Base-by-base conservation (phyloP, 1,139 yeast species). In the Protomyces macrosporus region DNA sequence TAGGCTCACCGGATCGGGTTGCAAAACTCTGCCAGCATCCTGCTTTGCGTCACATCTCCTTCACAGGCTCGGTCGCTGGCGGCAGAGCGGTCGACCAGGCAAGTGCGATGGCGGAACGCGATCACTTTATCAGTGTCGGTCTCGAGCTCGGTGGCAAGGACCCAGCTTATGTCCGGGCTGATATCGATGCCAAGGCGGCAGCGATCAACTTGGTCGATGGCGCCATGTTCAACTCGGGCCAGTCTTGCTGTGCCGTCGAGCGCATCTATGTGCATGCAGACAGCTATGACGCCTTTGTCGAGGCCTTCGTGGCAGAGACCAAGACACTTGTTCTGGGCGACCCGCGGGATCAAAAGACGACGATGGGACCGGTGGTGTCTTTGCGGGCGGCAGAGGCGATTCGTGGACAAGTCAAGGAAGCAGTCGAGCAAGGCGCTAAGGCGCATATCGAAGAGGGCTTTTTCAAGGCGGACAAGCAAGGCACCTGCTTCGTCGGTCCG, bases 101-200 rank as follows among this genome's bases (percentile, higher is more conserved):
- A 69, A 88, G 90, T 66, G 86, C 60, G 88, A 37, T 56, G 83
- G 79, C 73, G 0, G 60, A 51, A 10, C 64, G 56, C 23, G 45
- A 55, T 23, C n/a, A 40, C n/a, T 60, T 60, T 12, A 53, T 60
- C 23, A 53, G 56, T 42, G 55, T 55, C 40, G 64, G 64, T 5
- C 81, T 91, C 71, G 98, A 90, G 77, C 86, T 95, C 72, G 98
- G 98, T 68, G 97, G 97, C 67, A 90, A 90, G 90, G 70, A 82
- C 83, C 74, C 81, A 83, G 73, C 84, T 81, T 65, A 86, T 86
- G 77, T 86, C 76, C 58, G 97, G 82, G 88, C 90, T 33, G 91
- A 90, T 72, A 75, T 90, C 55, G 83, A 88, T 72, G 71, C 87
- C 60, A 84, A 83, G 33, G 77, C 78, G 69, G 91, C 95, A 55